These are phyloP conservation scores for Septoria linicola DNA, from an alignment of 2,329 filamentous ascomycete species.

Conservation along the genomic window DNA sequence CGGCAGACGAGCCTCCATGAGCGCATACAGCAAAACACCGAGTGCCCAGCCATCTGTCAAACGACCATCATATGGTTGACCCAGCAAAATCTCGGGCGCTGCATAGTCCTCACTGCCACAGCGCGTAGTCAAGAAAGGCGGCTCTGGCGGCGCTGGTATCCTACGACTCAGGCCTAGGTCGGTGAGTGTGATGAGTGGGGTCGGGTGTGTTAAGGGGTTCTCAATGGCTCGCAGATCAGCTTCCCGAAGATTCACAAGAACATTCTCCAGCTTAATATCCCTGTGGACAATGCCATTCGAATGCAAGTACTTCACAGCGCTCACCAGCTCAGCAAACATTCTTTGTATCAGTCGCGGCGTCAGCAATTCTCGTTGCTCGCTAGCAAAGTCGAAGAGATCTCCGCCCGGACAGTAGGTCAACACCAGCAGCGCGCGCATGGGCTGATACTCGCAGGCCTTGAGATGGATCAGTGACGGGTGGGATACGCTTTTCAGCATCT, in stretches of 20 bases:
- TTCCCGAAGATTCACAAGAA: conserved; percentile 80
- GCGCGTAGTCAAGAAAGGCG: conserved; percentile 85
- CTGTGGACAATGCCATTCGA: conserved; percentile 84
- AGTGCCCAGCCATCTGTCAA: conserved; percentile 93
- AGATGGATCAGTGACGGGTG: conserved; percentile 90
- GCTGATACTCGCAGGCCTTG: conserved; percentile 86
- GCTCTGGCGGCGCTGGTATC: conserved; percentile 69
- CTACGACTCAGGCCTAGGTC: conserved; percentile 87
- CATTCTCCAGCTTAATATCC: conserved; percentile 98
- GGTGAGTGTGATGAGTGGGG: conserved; percentile 82
- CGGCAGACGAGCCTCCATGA: conserved; percentile 87
- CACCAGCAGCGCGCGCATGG: conserved; percentile 77
- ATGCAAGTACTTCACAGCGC: conserved; percentile 83
- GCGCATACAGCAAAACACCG: conserved; percentile 86
- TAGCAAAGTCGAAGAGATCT: conserved; percentile 91
- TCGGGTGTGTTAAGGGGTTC: conserved; percentile 73
- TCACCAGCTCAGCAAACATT: conserved; percentile 86
- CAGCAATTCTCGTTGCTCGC: conserved; percentile 65
- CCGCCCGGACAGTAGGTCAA: conserved; percentile 91
- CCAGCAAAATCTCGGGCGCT: conserved; percentile 92
- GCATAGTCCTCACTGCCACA: conserved; percentile 98
- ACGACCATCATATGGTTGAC: conserved; percentile 89
- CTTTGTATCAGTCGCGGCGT: conserved; percentile 70
- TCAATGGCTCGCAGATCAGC: conserved; percentile 59
- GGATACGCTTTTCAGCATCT: conserved; percentile 83